These are phyloP conservation scores for Calonectria pauciramosa DNA, from an alignment of 2,329 filamentous ascomycete species.

Conservation along the genomic window DNA sequence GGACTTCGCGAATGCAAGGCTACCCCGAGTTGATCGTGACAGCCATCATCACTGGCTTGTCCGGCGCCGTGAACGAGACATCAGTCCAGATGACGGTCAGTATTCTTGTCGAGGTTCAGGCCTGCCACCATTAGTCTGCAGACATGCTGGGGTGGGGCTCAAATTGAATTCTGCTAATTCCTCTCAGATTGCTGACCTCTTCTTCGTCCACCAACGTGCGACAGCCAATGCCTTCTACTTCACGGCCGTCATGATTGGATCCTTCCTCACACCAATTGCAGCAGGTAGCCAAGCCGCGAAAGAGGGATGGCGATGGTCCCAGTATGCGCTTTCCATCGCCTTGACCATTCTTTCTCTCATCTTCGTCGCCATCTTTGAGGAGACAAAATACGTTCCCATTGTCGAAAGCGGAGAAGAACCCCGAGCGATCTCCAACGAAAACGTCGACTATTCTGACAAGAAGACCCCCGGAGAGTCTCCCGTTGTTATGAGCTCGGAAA, in stretches of 20 bases:
- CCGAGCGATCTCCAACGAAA: neutral
- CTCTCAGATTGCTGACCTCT: slow-evolving; percentile 48
- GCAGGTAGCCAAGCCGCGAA: slow-evolving; percentile 41
- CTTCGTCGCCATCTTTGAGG: slow-evolving; percentile 44
- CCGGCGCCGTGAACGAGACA: slow-evolving; percentile 56
- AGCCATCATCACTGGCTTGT: slow-evolving; percentile 49
- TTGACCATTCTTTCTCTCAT: slow-evolving; percentile 40
- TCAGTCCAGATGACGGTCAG: slow-evolving; percentile 54
- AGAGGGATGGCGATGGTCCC: slow-evolving; percentile 45
- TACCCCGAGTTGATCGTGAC: slow-evolving; percentile 43
- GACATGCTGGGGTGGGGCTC: too few species aligned
- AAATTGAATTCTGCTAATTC: neutral
- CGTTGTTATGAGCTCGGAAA: neutral
- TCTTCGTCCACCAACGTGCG: slow-evolving; percentile 50
- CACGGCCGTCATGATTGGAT: slow-evolving; percentile 48
- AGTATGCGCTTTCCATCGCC: slow-evolving; percentile 41
- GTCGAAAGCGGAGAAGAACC: neutral
- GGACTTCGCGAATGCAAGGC: slow-evolving; percentile 39
- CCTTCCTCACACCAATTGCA: slow-evolving; percentile 48
- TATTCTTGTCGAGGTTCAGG: neutral
- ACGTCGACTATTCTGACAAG: neutral
- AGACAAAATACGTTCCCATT: slow-evolving; percentile 48
- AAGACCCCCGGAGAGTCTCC: neutral
- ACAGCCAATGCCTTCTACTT: slow-evolving; percentile 51
- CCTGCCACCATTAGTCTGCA: too few species aligned